Conservation (phyloP, 768 basidiomycete species). For the Kwoniella pini region DNA sequence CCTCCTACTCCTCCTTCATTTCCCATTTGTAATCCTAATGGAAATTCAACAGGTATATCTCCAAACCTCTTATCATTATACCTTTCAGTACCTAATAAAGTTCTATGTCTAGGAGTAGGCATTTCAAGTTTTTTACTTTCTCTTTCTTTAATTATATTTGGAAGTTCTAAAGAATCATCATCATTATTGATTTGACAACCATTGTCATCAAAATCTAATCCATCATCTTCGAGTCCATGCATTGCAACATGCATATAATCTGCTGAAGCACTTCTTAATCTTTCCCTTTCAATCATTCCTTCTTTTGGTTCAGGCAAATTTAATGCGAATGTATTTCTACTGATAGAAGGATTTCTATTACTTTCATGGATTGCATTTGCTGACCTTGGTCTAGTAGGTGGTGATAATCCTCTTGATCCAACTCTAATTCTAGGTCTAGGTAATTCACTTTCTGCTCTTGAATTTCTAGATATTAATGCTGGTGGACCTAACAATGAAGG, state of each 20-base stretch:
- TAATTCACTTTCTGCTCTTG: constrained; percentile 15
- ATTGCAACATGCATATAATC: constrained; percentile 43
- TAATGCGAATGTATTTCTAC: constrained; percentile 8
- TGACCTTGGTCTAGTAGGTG: constrained; percentile 15
- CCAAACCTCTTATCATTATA: constrained; percentile 48
- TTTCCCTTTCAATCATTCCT: not conserved
- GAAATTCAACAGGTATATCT: constrained; percentile 34
- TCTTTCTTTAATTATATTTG: not conserved
- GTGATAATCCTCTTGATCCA: constrained; percentile 3
- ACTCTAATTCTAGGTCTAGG: not conserved
- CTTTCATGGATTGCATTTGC: constrained; percentile 9
- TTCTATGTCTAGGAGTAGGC: constrained; percentile 41
- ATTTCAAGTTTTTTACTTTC: not conserved
- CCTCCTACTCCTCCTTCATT: not conserved
- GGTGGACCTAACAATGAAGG: constrained; percentile 14
- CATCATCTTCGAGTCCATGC: constrained; percentile 22
- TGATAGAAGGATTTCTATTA: too few species aligned
- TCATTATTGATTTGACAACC: too few species aligned
- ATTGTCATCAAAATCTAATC: constrained; percentile 10
- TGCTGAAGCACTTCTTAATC: constrained; percentile 14
- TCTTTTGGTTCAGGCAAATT: constrained; percentile 10
- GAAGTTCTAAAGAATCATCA: not conserved
- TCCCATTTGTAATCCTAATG: not conserved
- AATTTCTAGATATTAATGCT: constrained; percentile 11
- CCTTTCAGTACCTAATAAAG: constrained; percentile 43